These are phyloP conservation scores for Malus sylvestris DNA, from an alignment of 306 rosid species.

Conservation along the genomic window DNA sequence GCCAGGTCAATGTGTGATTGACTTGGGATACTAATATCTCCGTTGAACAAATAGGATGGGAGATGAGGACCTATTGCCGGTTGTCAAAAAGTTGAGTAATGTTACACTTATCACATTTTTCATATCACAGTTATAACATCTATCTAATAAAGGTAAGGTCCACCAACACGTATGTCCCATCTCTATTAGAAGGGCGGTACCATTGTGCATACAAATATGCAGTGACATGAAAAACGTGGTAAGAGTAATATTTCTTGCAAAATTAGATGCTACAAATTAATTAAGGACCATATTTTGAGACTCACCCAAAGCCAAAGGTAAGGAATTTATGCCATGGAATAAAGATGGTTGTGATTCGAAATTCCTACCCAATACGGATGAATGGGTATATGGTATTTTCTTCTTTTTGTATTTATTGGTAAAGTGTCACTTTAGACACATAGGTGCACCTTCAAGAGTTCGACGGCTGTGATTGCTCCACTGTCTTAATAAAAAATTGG, in stretches of 20 bases:
- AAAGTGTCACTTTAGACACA: too few relatives aligned
- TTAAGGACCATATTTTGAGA: constrained; percentile 9
- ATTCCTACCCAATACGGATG: neutral
- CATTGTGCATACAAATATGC: too few relatives aligned
- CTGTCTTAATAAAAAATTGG: too few relatives aligned
- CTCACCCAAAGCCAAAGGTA: constrained; percentile 4
- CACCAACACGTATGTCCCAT: fast-evolving
- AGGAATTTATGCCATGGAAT: neutral
- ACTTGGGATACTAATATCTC: too few relatives aligned
- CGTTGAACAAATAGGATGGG: too few relatives aligned
- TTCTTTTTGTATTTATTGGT: neutral
- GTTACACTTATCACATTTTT: too few relatives aligned
- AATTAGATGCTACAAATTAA: constrained; percentile 19
- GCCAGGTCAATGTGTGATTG: too few relatives aligned
- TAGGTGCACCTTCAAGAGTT: neutral
- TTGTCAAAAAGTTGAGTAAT: neutral
- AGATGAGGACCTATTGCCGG: constrained; percentile 6
- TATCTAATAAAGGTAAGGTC: too few relatives aligned
- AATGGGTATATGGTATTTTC: neutral
- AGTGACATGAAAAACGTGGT: too few relatives aligned
- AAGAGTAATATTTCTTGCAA: neutral
- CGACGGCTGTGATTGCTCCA: neutral
- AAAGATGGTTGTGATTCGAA: constrained; percentile 6
- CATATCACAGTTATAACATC: too few relatives aligned
- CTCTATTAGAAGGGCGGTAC: too few relatives aligned